Evolutionary conservation across 1,139 yeast species (phyloP).

Genomic region (Nakaseomyces kungkrabaensis): DNA sequence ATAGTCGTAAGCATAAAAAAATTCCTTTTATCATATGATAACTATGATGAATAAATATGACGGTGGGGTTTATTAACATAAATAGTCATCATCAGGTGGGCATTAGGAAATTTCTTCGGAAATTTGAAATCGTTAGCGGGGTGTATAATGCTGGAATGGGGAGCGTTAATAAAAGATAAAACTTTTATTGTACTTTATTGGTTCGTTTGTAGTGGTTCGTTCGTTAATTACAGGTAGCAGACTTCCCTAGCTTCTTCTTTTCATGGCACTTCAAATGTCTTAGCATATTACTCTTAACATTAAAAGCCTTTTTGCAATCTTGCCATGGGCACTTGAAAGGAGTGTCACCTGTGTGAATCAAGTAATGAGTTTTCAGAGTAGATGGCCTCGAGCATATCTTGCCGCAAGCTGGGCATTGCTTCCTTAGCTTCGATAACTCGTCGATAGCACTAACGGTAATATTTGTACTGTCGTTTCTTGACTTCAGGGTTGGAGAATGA

Average conservation of each 20-base stretch:
- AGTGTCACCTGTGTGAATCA: constrained; percentile 84
- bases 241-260: constrained; percentile 12
- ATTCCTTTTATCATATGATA: neutral
- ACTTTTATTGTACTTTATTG: no score
- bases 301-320: constrained; percentile 62
- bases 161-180: neutral
- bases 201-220: neutral
- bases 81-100: no score
- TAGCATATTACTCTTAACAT: constrained; percentile 73
- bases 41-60: no score
- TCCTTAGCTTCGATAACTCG: constrained; percentile 10
- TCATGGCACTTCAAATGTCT: constrained; percentile 62
- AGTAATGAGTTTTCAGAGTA: constrained; percentile 69
- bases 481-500: neutral
- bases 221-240: neutral
- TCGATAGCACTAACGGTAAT: constrained; percentile 1
- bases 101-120: no score
- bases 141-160: no score
- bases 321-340: constrained; percentile 67
- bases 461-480: neutral
- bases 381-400: constrained; percentile 80
- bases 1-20: neutral
- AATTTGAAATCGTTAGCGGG: no score
- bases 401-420: constrained; percentile 54
- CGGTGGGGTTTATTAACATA: no score